These are phyloP conservation scores for Chalaropsis thielavioides DNA, from an alignment of 2,329 filamentous ascomycete genomes.

Conservation along the genomic window DNA sequence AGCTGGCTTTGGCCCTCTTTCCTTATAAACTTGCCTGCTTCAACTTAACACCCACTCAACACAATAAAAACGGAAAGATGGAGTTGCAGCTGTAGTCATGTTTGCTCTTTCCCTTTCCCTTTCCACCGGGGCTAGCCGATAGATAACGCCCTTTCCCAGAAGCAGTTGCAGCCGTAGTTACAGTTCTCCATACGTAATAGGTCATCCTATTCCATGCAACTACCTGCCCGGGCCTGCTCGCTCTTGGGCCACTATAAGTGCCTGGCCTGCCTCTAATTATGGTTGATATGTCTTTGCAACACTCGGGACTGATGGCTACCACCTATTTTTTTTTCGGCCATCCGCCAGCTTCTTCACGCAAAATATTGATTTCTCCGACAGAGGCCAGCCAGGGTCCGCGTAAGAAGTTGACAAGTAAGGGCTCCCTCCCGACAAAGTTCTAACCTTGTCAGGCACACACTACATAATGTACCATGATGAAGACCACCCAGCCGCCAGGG, in stretches of 20 bases:
- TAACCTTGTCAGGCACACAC: background rate
- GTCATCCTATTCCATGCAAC: background rate
- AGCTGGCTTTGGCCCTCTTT: background rate
- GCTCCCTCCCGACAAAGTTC: background rate
- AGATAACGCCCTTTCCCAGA: no score
- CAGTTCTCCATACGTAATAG: conserved; percentile 1
- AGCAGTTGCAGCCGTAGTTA: background rate
- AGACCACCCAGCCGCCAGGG: background rate
- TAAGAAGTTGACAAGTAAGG: background rate
- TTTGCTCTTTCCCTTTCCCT: background rate
- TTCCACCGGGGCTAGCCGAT: background rate
- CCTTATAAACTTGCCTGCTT: background rate
- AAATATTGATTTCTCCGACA: no score
- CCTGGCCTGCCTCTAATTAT: background rate
- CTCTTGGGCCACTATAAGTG: background rate
- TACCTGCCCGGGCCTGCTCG: background rate
- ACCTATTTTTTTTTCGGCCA: background rate
- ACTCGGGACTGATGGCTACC: background rate
- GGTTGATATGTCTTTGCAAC: background rate
- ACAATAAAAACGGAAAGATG: background rate
- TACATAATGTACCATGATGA: background rate
- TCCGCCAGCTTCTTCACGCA: background rate
- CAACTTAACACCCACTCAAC: background rate
- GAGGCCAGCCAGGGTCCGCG: no score
- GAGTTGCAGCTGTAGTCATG: background rate